phyloP scores from a whole-genome alignment of 257 asterid species.

The Scutellaria barbata region DNA sequence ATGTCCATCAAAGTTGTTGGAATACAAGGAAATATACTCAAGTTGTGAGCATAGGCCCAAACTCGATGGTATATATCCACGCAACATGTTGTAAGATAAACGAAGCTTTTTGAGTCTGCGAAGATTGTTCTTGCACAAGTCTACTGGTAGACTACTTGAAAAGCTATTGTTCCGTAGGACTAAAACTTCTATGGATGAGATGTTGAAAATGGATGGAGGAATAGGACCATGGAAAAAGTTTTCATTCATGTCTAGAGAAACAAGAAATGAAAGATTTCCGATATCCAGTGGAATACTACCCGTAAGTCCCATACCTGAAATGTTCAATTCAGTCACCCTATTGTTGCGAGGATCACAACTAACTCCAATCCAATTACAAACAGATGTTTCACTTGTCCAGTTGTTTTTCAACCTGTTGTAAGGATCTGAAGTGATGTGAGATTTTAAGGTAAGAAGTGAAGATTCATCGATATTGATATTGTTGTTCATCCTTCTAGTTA shows the following conservation, averaged over 20 bases:
- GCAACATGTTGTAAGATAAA: no score
- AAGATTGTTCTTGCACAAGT: no score
- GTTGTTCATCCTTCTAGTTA: no score
- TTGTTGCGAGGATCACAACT: conserved; percentile 10
- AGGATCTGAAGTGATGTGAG: conserved; percentile 19
- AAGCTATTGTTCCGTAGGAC: conserved; percentile 3
- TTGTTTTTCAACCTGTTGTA: not conserved
- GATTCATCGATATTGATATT: not conserved
- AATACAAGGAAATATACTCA: no score
- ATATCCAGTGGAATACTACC: conserved; percentile 35
- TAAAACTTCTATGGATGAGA: conserved; percentile 17
- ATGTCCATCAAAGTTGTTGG: no score
- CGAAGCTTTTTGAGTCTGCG: no score
- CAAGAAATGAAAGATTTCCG: conserved; percentile 38
- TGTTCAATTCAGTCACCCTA: conserved; percentile 25
- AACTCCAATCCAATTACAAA: no score
- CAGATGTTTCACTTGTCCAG: conserved; percentile 16
- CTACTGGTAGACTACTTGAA: conserved; percentile 20
- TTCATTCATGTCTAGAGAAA: conserved; percentile 17
- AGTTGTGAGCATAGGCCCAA: no score
- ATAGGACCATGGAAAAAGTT: conserved; percentile 33
- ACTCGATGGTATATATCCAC: no score
- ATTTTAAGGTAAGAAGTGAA: conserved; percentile 25
- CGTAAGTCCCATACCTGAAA: conserved; percentile 13
- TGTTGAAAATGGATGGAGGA: conserved; percentile 39